Base-by-base conservation (phyloP, 768 basidiomycete species). In the Naganishia kalamii region DNA sequence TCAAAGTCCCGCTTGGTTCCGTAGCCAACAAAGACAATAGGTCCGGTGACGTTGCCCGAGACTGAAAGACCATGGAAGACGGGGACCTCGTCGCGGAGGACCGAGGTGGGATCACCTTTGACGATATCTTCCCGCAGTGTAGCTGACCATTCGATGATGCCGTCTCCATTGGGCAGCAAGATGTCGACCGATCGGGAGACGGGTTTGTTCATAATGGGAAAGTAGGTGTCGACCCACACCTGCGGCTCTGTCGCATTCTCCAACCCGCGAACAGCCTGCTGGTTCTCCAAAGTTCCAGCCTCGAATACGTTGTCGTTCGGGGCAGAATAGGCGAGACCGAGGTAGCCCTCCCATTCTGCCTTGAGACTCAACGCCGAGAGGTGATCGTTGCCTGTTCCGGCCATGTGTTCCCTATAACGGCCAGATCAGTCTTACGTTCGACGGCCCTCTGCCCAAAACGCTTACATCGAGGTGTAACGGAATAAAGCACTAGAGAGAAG, bases 1-100 rank as follows among this genome's bases (percentile, higher is more conserved):
- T 86, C 86, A 63, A 85, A 89, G 69, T 90, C 89, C 12, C 84
- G 82, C 77, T 88, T 87, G 5, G 81, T 80, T 3, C 91, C 90
- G 67, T 90, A 91, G 67, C 89, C 87, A 1, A 84, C 92, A 69
- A 90, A 93, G 19, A 94, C 65, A 60, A 75, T 69, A 52, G 71
- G 64, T 6, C 59, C 75, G 7, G 82, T 80, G 19, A 84, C 91
- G 66, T 87, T 85, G 1, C 93, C 93, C 48, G 84, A 85, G 49
- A 82, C 83, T 70, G 88, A 90, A 13, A 90, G 78, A 4, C 90
- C 92, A 77, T 93, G 92, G 85, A 88, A 98, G n/a, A 88, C 79
- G 0, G 88, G 86, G 15, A 92, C 83, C 23, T 84, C 81, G 64
- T 87, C 81, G 60, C 81, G 82, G 70, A 88, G 86, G 66, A 84